Percentiles rank a stretch among this genome's conserved stretches.
These are phyloP conservation scores for Tolypocladium pustulatum DNA, from an alignment of 2,329 filamentous ascomycete species.

Conservation along the genomic window DNA sequence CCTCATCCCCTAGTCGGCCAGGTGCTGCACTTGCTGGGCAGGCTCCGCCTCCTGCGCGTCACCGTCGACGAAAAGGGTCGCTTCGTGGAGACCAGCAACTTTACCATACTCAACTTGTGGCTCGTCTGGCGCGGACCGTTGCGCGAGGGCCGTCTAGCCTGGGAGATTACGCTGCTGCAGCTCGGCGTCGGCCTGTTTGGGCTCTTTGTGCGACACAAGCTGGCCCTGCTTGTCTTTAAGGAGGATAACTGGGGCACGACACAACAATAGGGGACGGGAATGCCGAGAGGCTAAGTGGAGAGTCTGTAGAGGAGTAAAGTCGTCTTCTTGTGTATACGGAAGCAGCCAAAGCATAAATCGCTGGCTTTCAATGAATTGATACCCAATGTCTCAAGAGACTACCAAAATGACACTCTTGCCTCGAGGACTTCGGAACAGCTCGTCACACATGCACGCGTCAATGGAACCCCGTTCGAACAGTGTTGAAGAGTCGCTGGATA, in stretches of 20 bases:
- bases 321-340: not conserved
- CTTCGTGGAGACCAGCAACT: constrained; percentile 74
- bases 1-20: constrained; percentile 53
- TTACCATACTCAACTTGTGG: constrained; percentile 94
- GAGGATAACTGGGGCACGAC: constrained; percentile 63
- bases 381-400: not conserved
- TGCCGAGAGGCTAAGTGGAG: not conserved
- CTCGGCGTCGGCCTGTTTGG: constrained; percentile 65
- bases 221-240: constrained; percentile 82
- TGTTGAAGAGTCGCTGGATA: not conserved
- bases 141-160: constrained; percentile 72
- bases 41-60: constrained; percentile 57
- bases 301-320: not conserved
- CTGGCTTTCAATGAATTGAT: not conserved
- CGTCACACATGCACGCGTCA: not conserved
- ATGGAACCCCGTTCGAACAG: not conserved
- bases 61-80: constrained; percentile 55
- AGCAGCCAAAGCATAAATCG: not conserved
- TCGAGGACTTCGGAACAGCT: not conserved
- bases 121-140: constrained; percentile 89
- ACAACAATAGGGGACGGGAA: constrained; percentile 4
- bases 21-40: constrained; percentile 57
- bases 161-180: constrained; percentile 75
- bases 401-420: not conserved
- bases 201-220: constrained; percentile 72